These are phyloP conservation scores for Halophytophthora batemanensis DNA, from an alignment of 352 stramenopile genomes.

Conservation along the genomic window DNA sequence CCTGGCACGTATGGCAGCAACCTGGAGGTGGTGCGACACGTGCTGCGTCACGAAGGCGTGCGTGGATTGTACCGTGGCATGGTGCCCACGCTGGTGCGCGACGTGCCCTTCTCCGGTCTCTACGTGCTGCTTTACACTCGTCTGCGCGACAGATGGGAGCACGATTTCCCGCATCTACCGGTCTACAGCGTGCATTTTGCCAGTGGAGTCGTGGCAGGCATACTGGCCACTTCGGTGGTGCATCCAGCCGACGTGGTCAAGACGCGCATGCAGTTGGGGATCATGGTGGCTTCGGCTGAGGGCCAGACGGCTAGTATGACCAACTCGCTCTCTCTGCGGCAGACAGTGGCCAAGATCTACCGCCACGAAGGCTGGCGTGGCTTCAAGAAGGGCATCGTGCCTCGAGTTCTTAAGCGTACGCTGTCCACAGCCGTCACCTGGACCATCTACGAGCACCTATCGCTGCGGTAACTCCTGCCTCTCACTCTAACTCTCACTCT, in stretches of 20 bases:
- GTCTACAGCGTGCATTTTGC: slow-evolving; percentile 71
- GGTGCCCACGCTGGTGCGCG: slow-evolving; percentile 78
- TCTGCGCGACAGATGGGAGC: slow-evolving; percentile 44
- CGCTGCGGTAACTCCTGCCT: slow-evolving; percentile 36
- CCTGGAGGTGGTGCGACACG: slow-evolving; percentile 57
- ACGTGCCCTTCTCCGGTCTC: slow-evolving; percentile 86
- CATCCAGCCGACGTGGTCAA: slow-evolving; percentile 87
- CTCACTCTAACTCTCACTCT: too few species aligned
- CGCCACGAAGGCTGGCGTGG: slow-evolving; percentile 88
- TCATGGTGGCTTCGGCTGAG: slow-evolving; percentile 36
- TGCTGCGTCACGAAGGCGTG: slow-evolving; percentile 65
- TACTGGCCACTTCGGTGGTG: slow-evolving; percentile 78
- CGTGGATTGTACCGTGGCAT: slow-evolving; percentile 84
- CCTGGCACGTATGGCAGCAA: slow-evolving; percentile 61
- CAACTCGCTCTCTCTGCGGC: slow-evolving; percentile 61
- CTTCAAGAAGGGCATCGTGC: slow-evolving; percentile 93
- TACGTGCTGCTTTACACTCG: slow-evolving; percentile 87
- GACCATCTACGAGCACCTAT: slow-evolving; percentile 98
- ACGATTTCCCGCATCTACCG: slow-evolving; percentile 41
- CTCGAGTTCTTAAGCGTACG: slow-evolving; percentile 95
- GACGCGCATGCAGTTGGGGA: slow-evolving; percentile 86
- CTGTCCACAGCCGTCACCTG: slow-evolving; percentile 98
- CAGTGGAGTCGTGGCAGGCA: slow-evolving; percentile 71
- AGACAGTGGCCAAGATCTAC: slow-evolving; percentile 85
- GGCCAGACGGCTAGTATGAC: slow-evolving; percentile 26